Evolutionary conservation across 257 asterid species (phyloP), one percentile per base, ranked within the genome.

Genomic region (Solanum sitiens): DNA sequence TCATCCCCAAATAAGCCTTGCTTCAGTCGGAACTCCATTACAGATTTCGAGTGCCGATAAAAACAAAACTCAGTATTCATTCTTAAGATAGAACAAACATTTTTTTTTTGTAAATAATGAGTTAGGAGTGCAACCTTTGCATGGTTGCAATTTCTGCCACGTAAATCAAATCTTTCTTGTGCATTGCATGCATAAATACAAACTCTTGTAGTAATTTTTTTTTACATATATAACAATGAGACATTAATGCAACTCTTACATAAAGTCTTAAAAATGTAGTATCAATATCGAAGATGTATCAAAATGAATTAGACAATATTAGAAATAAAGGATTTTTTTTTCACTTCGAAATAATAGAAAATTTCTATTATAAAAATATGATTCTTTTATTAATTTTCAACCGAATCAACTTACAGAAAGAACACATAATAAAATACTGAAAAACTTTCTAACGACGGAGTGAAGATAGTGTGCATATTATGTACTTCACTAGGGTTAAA

Each of bases 291-390:
- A 25, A 67, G 35, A 25, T 12, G 32, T 25, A 67, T 25, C 0
- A 67, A 67, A 67, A 67, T 67, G n/a, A 1, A n/a, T 11, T 63
- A 63, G 33, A 63, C 35, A 67, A 18, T 25, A 5, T 4, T 0
- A 67, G 0, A 5, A 67, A 25, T 12, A 67, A 3, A 65, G 2
- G 0, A 0, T 5, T 5, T 65, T 65, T 14, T 15, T 25, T 25
- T 5, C 1, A 25, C 10, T 0, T 25, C 0, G 0, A 63, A 63
- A 25, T 1, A 1, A 67, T 67, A 5, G 15, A 67, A 67, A 11
- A 2, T 0, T n/a, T 67, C 20, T 67, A 32, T 13, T 67, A 25
- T 67, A 25, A 2, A 27, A 67, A 27, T 4, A 67, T 25, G 20
- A 67, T 1, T 67, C 5, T 12, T 30, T 12, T 14, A 63, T 63